phyloP scores from a whole-genome alignment of 352 stramenopile genomes.

The Phytophthora palmivora region DNA sequence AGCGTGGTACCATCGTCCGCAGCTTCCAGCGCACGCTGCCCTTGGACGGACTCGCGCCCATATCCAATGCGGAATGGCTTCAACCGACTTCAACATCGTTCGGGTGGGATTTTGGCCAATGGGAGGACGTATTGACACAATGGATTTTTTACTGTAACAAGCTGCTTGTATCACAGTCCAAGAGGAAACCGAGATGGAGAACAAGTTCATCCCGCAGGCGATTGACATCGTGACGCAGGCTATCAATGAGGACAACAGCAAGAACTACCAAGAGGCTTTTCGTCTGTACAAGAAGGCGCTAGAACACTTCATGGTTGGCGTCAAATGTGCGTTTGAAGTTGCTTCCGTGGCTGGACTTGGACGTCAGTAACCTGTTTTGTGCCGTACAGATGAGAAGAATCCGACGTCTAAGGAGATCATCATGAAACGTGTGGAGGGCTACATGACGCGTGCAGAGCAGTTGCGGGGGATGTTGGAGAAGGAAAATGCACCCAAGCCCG shows the following conservation, averaged over 20 bases:
- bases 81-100: constrained; percentile 22
- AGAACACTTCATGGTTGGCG: constrained; percentile 90
- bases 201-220: constrained; percentile 92
- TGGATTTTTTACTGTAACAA: constrained; percentile 37
- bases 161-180: constrained; percentile 1
- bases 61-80: constrained; percentile 19
- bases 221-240: constrained; percentile 90
- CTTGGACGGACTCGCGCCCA: constrained; percentile 71
- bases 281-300: constrained; percentile 90
- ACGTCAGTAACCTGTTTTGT: constrained; percentile 5
- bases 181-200: constrained; percentile 66
- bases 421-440: constrained; percentile 90
- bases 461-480: constrained; percentile 86
- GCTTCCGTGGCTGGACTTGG: not conserved
- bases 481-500: constrained; percentile 54
- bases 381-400: constrained; percentile 89
- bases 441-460: constrained; percentile 91
- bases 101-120: constrained; percentile 23
- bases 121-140: not conserved
- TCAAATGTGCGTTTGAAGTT: constrained; percentile 77
- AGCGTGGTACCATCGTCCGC: constrained; percentile 50
- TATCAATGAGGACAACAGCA: constrained; percentile 90
- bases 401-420: constrained; percentile 91
- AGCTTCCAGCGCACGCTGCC: constrained; percentile 44
- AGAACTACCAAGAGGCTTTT: constrained; percentile 91